A percentile compares a stretch with the other conserved stretches of the same genome.
phyloP scores from a whole-genome alignment of 768 basidiomycete genomes.

The Lyophyllum decastes region DNA sequence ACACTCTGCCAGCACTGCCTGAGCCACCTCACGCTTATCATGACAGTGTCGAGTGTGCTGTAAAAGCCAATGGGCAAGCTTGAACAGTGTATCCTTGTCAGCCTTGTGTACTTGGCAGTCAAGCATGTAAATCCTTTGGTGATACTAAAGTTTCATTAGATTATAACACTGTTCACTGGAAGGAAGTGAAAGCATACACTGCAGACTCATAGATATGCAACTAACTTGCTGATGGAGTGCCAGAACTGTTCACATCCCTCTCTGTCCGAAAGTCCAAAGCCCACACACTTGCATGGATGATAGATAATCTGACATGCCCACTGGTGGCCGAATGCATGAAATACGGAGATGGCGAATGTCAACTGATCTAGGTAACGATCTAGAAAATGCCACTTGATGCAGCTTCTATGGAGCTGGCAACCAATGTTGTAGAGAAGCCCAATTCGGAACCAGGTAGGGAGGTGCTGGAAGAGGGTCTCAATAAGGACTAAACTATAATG shows the following conservation, averaged over 20 bases:
- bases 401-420: not conserved
- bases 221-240: no score
- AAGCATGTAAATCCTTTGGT: no score
- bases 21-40: no score
- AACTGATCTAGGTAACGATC: constrained; percentile 19
- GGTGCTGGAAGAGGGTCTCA: not conserved
- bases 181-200: no score
- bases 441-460: not conserved
- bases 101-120: no score
- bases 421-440: not conserved
- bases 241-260: constrained; percentile 36
- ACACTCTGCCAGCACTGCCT: constrained; percentile 10
- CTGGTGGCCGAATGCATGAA: constrained; percentile 34
- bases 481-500: not conserved
- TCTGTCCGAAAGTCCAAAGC: constrained; percentile 23
- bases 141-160: no score
- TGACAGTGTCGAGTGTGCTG: no score
- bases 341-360: constrained; percentile 29
- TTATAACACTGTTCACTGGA: no score
- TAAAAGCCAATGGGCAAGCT: no score
- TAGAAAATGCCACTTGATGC: constrained; percentile 12
- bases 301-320: constrained; percentile 25
- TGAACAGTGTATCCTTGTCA: no score
- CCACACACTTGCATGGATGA: constrained; percentile 27
- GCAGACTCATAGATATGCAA: no score